Conservation (phyloP, 208 protist species). For the Acanthamoeba royreba region DNA sequence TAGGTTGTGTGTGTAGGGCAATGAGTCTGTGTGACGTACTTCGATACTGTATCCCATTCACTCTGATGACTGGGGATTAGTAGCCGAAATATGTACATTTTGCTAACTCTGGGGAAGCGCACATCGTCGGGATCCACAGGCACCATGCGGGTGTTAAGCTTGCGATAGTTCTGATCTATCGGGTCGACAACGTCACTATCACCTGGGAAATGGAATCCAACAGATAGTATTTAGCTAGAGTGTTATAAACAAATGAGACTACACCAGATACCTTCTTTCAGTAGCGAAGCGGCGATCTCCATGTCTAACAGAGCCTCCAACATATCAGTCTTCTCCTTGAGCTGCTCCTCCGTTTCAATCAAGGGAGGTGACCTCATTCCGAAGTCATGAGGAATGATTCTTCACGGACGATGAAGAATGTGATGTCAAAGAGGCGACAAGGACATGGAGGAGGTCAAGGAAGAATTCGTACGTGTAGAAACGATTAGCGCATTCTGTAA, state of each 20-base stretch:
- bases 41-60: not conserved
- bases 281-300: not conserved
- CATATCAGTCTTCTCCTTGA: conserved; percentile 51
- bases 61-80: too few species aligned
- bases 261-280: not conserved
- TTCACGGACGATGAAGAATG: too few species aligned
- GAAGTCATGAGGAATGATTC: conserved; percentile 47
- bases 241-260: too few species aligned
- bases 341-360: conserved; percentile 37
- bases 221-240: too few species aligned
- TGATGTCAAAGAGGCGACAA: too few species aligned
- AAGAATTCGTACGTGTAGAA: conserved; percentile 69
- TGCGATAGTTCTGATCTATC: not conserved
- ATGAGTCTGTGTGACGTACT: conserved; percentile 63
- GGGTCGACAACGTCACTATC: not conserved
- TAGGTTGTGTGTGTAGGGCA: conserved; percentile 46
- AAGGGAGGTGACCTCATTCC: not conserved
- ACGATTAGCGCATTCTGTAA: not conserved
- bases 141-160: not conserved
- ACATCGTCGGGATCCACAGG: not conserved
- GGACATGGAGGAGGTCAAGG: too few species aligned
- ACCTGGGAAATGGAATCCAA: too few species aligned
- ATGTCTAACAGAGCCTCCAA: conserved; percentile 49
- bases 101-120: too few species aligned
- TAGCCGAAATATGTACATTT: too few species aligned